Conservation (phyloP, 495 filamentous ascomycete species). For the Gamarada debralockiae region DNA sequence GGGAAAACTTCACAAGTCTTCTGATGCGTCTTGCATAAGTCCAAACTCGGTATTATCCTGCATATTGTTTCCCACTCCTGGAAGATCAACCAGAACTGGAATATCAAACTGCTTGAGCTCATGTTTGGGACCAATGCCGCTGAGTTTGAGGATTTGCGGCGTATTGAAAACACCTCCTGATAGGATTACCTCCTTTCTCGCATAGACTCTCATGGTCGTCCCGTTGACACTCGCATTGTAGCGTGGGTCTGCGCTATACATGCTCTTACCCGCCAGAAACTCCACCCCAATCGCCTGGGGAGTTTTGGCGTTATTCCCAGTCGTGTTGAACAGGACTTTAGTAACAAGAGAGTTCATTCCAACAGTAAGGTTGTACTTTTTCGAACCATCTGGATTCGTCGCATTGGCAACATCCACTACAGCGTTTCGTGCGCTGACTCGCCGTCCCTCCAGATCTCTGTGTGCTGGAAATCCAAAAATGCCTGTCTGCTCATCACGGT, state of each 20-base stretch:
- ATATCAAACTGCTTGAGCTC: constrained; percentile 48
- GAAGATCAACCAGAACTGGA: constrained; percentile 47
- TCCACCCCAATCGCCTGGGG: constrained; percentile 59
- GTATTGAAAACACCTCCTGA: constrained; percentile 58
- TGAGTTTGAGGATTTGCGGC: constrained; percentile 60
- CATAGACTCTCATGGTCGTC: constrained; percentile 40
- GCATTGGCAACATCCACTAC: too few species aligned
- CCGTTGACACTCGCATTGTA: constrained; percentile 28
- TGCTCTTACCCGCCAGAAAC: constrained; percentile 53
- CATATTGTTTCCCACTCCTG: constrained; percentile 60
- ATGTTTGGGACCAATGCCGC: constrained; percentile 51
- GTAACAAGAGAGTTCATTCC: constrained; percentile 57
- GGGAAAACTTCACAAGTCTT: too few species aligned
- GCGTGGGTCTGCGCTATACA: constrained; percentile 57
- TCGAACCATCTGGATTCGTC: constrained; percentile 42
- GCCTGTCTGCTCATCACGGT: constrained; percentile 24
- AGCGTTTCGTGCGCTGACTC: constrained; percentile 26
- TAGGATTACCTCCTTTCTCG: constrained; percentile 59
- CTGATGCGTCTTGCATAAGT: too few species aligned
- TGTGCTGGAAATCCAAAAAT: too few species aligned
- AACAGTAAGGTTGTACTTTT: constrained; percentile 57
- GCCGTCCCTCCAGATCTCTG: background rate
- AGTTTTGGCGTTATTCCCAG: constrained; percentile 19
- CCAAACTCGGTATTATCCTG: constrained; percentile 58
- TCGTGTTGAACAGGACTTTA: constrained; percentile 49